Conservation (phyloP, 2,329 filamentous ascomycete genomes). For the Sarocladium kiliense region DNA sequence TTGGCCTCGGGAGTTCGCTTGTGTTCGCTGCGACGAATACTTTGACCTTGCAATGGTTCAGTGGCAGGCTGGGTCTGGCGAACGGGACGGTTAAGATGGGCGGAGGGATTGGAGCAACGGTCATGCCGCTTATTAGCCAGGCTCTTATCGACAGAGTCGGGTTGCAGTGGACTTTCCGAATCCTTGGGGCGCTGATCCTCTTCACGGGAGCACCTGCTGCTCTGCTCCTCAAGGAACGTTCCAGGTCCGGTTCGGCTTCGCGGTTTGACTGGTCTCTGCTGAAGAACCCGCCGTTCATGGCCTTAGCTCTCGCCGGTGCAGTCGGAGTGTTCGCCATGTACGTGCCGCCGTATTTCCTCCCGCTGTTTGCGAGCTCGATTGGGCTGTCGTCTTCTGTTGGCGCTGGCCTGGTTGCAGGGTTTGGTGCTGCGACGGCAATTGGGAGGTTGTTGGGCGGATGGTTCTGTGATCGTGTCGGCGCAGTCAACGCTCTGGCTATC, state of each 20-base stretch:
- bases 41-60: constrained; percentile 13
- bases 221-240: constrained; percentile 42
- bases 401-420: constrained; percentile 51
- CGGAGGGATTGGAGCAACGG: constrained; percentile 6
- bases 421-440: constrained; percentile 52
- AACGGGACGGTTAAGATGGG: constrained; percentile 13
- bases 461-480: constrained; percentile 44
- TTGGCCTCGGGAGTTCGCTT: background rate
- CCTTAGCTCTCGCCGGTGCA: constrained; percentile 45
- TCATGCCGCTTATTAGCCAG: constrained; percentile 5
- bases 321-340: constrained; percentile 53
- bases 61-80: constrained; percentile 8
- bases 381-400: constrained; percentile 43
- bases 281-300: constrained; percentile 41
- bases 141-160: constrained; percentile 28
- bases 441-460: constrained; percentile 48
- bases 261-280: constrained; percentile 46
- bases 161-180: constrained; percentile 42
- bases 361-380: constrained; percentile 46
- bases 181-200: constrained; percentile 43
- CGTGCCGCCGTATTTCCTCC: constrained; percentile 55
- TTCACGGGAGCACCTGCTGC: constrained; percentile 48
- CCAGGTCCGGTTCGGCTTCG: too few relatives aligned
- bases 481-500: constrained; percentile 46
- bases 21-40: constrained; percentile 11